Percentiles rank a stretch among this genome's conserved stretches.
phyloP scores from a whole-genome alignment of 345 rosid genomes.

The Eucalyptus viminalis region DNA sequence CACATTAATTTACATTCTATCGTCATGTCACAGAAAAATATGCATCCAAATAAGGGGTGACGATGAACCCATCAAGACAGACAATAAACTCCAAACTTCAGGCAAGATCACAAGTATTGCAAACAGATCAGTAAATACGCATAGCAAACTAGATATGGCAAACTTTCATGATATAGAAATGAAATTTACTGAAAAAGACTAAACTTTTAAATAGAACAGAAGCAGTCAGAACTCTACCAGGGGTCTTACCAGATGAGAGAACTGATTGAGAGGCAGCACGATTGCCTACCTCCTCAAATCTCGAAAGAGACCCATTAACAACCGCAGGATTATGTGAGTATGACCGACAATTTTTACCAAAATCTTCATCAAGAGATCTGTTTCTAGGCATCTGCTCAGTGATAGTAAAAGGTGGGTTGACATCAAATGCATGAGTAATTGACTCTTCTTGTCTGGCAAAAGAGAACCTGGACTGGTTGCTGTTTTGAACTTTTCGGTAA shows the following conservation, averaged over 20 bases:
- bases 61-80: neutral
- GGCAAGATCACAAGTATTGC: neutral
- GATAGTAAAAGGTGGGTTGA: constrained; percentile 12
- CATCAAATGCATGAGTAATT: constrained; percentile 21
- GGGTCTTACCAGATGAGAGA: constrained; percentile 36
- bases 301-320: constrained; percentile 33
- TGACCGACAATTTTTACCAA: constrained; percentile 22
- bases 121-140: neutral
- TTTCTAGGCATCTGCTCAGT: constrained; percentile 25
- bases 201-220: neutral
- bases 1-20: neutral
- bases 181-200: neutral
- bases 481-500: constrained; percentile 41
- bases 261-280: constrained; percentile 14
- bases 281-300: constrained; percentile 35
- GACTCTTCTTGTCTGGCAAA: constrained; percentile 72
- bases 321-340: constrained; percentile 27
- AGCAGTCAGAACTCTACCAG: constrained; percentile 33
- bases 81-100: neutral
- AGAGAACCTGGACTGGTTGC: constrained; percentile 72
- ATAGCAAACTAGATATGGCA: neutral
- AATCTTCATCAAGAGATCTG: constrained; percentile 21
- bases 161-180: neutral
- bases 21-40: neutral
- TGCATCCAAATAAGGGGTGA: neutral